These are phyloP conservation scores for Pythium aphanidermatum DNA, from an alignment of 352 stramenopile species.

Conservation along the genomic window DNA sequence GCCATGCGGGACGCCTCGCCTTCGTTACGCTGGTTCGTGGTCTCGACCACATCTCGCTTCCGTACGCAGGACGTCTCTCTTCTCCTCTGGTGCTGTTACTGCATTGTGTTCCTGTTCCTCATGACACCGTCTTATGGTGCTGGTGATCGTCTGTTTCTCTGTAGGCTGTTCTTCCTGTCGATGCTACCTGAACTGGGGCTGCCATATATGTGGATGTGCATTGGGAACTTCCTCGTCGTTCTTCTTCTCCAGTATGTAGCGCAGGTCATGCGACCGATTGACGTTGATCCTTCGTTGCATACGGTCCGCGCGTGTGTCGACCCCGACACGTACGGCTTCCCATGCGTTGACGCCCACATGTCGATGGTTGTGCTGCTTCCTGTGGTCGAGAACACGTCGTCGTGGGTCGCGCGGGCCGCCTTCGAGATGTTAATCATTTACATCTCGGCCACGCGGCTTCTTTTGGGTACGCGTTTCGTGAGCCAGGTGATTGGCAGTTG, in stretches of 20 bases:
- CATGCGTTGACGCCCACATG: conserved; percentile 76
- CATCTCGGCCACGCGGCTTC: conserved; percentile 28
- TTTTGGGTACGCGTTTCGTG: conserved; percentile 44
- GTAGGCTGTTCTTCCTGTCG: too few species aligned
- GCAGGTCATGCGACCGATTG: conserved; percentile 38
- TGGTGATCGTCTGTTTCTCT: too few species aligned
- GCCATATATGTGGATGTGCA: conserved; percentile 60
- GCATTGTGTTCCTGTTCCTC: conserved; percentile 57
- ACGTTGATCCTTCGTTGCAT: conserved; percentile 32
- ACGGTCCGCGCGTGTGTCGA: conserved; percentile 25
- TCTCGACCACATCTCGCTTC: conserved; percentile 45
- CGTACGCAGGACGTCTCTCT: conserved; percentile 61
- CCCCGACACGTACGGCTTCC: conserved; percentile 46
- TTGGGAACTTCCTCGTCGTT: conserved; percentile 48
- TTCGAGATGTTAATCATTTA: conserved; percentile 23
- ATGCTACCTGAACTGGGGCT: conserved; percentile 52
- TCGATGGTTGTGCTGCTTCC: conserved; percentile 58
- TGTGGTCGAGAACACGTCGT: conserved; percentile 36
- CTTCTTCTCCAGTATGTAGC: conserved; percentile 41
- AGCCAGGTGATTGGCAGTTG: conserved; percentile 57
- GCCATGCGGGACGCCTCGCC: conserved; percentile 29
- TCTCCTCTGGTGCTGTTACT: conserved; percentile 38
- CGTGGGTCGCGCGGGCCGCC: conserved; percentile 18
- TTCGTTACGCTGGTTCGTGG: conserved; percentile 32
- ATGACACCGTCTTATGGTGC: too few species aligned